Evolutionary conservation across 78 protist genomes (phyloP).

Genomic region (Andalucia godoyi): DNA sequence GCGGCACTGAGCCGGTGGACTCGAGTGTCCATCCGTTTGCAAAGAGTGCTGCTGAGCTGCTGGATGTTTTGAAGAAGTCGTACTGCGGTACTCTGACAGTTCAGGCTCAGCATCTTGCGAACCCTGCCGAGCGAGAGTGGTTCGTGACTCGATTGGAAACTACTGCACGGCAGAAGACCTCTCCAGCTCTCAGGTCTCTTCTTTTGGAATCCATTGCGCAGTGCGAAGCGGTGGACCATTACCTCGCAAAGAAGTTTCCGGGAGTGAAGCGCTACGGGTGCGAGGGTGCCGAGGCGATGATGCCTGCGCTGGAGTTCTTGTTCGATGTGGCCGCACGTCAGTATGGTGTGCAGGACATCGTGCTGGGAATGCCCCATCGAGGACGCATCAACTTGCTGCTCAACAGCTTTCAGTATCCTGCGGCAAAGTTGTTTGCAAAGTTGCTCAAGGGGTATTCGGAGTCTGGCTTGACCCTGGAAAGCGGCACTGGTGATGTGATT

Average conservation of each 20-base stretch:
- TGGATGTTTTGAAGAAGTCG: too few species aligned
- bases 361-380: conserved; percentile 86
- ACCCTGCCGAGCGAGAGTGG: too few species aligned
- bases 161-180: too few species aligned
- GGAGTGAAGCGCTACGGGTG: conserved; percentile 52
- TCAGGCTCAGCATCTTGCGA: too few species aligned
- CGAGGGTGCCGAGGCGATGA: conserved; percentile 62
- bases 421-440: conserved; percentile 30
- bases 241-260: conserved; percentile 54
- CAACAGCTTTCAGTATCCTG: conserved; percentile 20
- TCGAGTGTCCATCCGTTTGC: too few species aligned
- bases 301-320: conserved; percentile 35
- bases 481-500: conserved; percentile 80
- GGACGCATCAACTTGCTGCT: conserved; percentile 61
- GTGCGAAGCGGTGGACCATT: conserved; percentile 56
- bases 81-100: too few species aligned
- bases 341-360: conserved; percentile 32
- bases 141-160: too few species aligned
- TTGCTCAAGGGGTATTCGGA: conserved; percentile 43
- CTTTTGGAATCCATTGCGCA: too few species aligned
- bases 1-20: too few species aligned
- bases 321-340: conserved; percentile 14
- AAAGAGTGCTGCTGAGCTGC: too few species aligned
- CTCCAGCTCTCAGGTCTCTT: not conserved
- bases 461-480: conserved; percentile 15